These are phyloP conservation scores for Colletotrichum lini DNA, from an alignment of 2,329 filamentous ascomycete genomes.

Conservation along the genomic window DNA sequence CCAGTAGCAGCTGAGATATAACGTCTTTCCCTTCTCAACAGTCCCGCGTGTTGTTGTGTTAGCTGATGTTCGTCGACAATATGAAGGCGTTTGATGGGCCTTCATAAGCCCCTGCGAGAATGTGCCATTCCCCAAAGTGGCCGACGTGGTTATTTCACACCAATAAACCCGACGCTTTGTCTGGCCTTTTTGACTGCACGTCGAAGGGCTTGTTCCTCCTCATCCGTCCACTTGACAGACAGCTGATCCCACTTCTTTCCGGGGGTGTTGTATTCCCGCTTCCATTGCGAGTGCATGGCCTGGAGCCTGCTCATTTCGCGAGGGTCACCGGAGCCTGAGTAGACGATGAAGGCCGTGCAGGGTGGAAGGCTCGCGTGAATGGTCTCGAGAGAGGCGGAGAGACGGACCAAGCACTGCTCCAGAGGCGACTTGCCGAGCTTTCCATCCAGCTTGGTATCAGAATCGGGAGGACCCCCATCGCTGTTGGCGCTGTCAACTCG, in stretches of 20 bases:
- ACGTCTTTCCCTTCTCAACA: not conserved
- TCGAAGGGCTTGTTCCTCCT: constrained; percentile 74
- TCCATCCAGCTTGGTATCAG: constrained; percentile 48
- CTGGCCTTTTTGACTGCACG: constrained; percentile 70
- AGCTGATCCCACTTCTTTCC: constrained; percentile 77
- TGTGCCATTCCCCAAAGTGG: not conserved
- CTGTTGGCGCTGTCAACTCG: constrained; percentile 54
- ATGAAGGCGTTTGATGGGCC: not conserved
- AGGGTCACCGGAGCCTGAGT: constrained; percentile 78
- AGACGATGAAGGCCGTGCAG: constrained; percentile 76
- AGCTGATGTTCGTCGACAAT: not conserved
- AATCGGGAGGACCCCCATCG: constrained; percentile 53
- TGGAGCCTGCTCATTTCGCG: constrained; percentile 75
- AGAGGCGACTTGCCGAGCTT: constrained; percentile 52
- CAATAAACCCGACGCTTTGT: constrained; percentile 75
- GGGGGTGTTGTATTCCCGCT: constrained; percentile 74
- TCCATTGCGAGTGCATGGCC: constrained; percentile 72
- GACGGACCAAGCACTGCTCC: constrained; percentile 60
- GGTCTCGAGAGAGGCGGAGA: constrained; percentile 65
- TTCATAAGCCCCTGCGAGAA: not conserved
- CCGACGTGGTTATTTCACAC: constrained; percentile 69
- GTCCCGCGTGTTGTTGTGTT: not conserved
- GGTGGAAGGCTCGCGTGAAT: constrained; percentile 73
- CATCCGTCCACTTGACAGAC: constrained; percentile 77
- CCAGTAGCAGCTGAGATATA: not conserved